Evolutionary conservation across 441 rosid genomes (phyloP).

Genomic region (Daphne laureola): DNA sequence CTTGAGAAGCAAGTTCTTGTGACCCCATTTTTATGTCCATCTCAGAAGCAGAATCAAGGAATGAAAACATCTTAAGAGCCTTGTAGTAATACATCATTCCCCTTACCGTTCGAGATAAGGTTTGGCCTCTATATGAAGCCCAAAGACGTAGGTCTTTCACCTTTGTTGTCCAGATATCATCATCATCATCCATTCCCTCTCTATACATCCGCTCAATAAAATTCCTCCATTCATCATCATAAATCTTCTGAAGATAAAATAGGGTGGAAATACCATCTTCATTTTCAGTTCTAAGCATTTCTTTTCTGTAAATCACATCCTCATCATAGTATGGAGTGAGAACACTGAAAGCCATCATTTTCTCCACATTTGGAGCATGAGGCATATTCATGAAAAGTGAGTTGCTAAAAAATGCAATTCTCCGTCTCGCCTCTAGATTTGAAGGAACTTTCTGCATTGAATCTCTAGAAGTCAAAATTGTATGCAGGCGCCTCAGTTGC

Average conservation of each 20-base stretch:
- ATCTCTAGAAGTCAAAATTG: constrained; percentile 71
- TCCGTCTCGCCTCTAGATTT: constrained; percentile 82
- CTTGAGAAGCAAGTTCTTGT: constrained; percentile 41
- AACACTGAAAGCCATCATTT: constrained; percentile 89
- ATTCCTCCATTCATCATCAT: constrained; percentile 83
- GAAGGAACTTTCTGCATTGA: constrained; percentile 74
- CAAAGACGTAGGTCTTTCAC: constrained; percentile 58
- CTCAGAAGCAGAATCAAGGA: constrained; percentile 71
- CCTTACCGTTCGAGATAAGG: constrained; percentile 64
- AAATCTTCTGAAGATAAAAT: constrained; percentile 80
- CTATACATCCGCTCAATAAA: constrained; percentile 77
- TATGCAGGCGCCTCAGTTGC: constrained; percentile 74
- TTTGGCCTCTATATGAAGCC: constrained; percentile 77
- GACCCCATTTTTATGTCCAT: constrained; percentile 52
- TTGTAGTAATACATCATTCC: constrained; percentile 78
- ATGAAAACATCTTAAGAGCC: constrained; percentile 66
- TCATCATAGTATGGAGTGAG: constrained; percentile 87
- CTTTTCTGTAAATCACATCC: constrained; percentile 76
- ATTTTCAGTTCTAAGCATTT: constrained; percentile 70
- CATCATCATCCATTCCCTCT: constrained; percentile 64
- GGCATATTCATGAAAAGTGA: constrained; percentile 95
- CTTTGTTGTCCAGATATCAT: constrained; percentile 60
- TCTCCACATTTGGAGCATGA: constrained; percentile 94
- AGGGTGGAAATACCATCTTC: constrained; percentile 88
- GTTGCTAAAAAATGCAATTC: constrained; percentile 88